Conservation (phyloP, 2,329 filamentous ascomycete species). For the Drechslerella coelobrocha region DNA sequence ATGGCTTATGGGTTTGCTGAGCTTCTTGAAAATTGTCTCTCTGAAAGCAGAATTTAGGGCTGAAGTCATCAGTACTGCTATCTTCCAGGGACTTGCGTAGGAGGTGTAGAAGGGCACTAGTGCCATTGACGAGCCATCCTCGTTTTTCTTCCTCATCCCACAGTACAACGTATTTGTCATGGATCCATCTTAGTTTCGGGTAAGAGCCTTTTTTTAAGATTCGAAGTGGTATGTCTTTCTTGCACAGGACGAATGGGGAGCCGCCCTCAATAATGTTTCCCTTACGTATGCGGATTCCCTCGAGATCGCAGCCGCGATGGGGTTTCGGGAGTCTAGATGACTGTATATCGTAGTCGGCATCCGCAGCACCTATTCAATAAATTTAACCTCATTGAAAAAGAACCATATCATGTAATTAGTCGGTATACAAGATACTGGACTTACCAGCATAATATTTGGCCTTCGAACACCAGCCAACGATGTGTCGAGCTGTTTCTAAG, state of each 20-base stretch:
- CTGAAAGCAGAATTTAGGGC: neutral
- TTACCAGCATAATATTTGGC: conserved; percentile 37
- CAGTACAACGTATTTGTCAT: conserved; percentile 50
- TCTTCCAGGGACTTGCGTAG: conserved; percentile 50
- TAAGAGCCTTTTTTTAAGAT: neutral
- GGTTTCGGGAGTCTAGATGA: neutral
- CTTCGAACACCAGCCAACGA: conserved; percentile 48
- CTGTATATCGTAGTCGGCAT: neutral
- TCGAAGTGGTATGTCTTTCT: neutral
- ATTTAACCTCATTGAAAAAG: too few species aligned
- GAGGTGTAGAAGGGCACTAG: conserved; percentile 54
- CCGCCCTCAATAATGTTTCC: neutral
- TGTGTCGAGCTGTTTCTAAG: conserved; percentile 14
- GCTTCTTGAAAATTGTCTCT: neutral
- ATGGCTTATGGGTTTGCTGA: neutral
- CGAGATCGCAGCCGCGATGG: neutral
- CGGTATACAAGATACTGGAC: too few species aligned
- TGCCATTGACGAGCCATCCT: conserved; percentile 56
- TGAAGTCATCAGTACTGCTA: conserved; percentile 15
- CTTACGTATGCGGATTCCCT: neutral
- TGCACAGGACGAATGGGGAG: neutral
- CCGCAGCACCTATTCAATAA: conserved; percentile 1
- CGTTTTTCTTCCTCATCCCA: conserved; percentile 55
- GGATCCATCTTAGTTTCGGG: conserved; percentile 39
- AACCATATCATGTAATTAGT: too few species aligned